Percentiles rank a stretch among this genome's conserved stretches.
Conservation (phyloP, 2,329 filamentous ascomycete genomes). For the Ophiostoma ips region DNA sequence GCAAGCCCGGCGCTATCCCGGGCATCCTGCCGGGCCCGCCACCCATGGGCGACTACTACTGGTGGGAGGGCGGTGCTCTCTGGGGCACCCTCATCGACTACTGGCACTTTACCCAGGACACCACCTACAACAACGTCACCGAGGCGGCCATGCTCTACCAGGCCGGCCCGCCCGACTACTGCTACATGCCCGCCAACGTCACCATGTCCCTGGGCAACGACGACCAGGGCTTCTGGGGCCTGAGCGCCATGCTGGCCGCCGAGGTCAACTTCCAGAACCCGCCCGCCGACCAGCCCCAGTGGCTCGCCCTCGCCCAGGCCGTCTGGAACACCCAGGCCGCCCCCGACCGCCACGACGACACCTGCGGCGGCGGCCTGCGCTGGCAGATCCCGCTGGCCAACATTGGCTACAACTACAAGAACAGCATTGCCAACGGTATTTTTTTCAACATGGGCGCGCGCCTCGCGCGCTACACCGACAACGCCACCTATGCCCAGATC, state of each 20-base stretch:
- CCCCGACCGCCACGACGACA: slow-evolving; percentile 47
- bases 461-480: slow-evolving; percentile 58
- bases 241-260: slow-evolving; percentile 56
- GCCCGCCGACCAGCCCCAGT: slow-evolving; percentile 41
- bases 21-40: slow-evolving; percentile 45
- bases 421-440: slow-evolving; percentile 35
- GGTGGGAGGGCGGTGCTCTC: slow-evolving; percentile 68
- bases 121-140: slow-evolving; percentile 58
- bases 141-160: slow-evolving; percentile 59
- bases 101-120: slow-evolving; percentile 40
- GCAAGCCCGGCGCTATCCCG: slow-evolving; percentile 28
- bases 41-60: slow-evolving; percentile 46
- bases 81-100: slow-evolving; percentile 63
- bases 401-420: slow-evolving; percentile 60
- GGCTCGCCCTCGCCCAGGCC: slow-evolving; percentile 60
- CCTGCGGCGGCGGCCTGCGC: slow-evolving; percentile 58
- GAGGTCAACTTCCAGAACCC: slow-evolving; percentile 55
- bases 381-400: slow-evolving; percentile 84
- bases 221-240: slow-evolving; percentile 62
- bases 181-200: slow-evolving; percentile 67
- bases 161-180: slow-evolving; percentile 49
- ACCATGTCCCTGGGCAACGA: slow-evolving; percentile 53
- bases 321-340: slow-evolving; percentile 67
- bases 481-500: slow-evolving; percentile 64
- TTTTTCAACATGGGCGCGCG: slow-evolving; percentile 43